Evolutionary conservation across 257 asterid genomes (phyloP).

Genomic region (Forsythia viridissima): DNA sequence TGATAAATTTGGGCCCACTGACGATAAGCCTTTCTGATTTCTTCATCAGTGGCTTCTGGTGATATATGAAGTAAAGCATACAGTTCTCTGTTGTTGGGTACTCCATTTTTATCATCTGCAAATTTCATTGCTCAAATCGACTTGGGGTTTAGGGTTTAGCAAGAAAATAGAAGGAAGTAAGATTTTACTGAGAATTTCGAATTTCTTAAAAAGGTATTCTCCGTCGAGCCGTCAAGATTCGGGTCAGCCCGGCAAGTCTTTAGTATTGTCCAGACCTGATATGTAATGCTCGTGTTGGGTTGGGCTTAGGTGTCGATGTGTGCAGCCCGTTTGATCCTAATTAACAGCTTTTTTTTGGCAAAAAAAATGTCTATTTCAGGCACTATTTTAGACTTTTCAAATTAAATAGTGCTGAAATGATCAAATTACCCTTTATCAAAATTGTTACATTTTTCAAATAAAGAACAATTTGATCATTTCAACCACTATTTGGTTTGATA

Average conservation of each 20-base stretch:
- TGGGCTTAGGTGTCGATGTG: not conserved
- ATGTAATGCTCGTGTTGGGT: not conserved
- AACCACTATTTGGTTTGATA: too few species aligned
- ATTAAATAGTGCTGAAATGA: too few species aligned
- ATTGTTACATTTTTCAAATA: too few species aligned
- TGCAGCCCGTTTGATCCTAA: not conserved
- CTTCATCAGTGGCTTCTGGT: conserved; percentile 96
- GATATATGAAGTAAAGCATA: conserved; percentile 85
- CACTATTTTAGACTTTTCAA: too few species aligned
- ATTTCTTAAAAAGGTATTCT: not conserved
- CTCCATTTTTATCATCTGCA: conserved; percentile 26
- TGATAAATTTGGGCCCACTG: conserved; percentile 99
- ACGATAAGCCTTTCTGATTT: conserved; percentile 90
- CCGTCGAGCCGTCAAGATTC: not conserved
- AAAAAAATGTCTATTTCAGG: too few species aligned
- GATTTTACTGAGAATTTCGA: not conserved
- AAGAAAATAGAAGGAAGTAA: not conserved
- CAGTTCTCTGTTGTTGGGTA: conserved; percentile 56
- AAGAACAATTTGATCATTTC: too few species aligned
- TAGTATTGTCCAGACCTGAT: not conserved
- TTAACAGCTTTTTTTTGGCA: too few species aligned
- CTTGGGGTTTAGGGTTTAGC: conserved; percentile 39
- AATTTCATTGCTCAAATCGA: not conserved
- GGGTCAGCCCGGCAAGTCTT: not conserved
- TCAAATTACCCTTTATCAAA: too few species aligned